A percentile compares a stretch with the other conserved stretches of the same genome.
phyloP scores from a whole-genome alignment of 345 rosid species.

The Firmiana major region DNA sequence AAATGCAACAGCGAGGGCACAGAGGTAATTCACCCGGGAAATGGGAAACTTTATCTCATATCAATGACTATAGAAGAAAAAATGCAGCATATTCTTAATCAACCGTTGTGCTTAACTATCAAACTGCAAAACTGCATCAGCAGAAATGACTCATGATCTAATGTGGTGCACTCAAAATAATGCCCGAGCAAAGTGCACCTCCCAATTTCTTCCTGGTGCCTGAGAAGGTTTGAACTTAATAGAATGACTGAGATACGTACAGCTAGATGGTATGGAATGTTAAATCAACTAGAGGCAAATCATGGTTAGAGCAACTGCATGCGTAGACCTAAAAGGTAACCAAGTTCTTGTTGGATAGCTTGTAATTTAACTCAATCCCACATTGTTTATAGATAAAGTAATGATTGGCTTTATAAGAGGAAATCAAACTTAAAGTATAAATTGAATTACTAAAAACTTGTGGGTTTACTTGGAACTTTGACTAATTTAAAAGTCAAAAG shows the following conservation, averaged over 20 bases:
- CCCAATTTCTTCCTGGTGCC: slow-evolving; percentile 1
- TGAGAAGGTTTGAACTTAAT: neutral
- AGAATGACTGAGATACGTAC: neutral
- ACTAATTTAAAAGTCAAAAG: no score
- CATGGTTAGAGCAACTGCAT: neutral
- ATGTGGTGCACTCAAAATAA: neutral
- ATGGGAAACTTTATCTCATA: neutral
- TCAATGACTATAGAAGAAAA: neutral
- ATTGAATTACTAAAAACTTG: no score
- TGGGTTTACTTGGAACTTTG: no score
- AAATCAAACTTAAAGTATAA: no score
- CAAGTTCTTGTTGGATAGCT: neutral
- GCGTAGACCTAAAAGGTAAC: neutral
- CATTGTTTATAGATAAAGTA: no score
- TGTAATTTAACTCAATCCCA: no score
- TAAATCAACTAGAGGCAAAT: neutral
- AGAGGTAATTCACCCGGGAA: no score
- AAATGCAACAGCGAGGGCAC: neutral
- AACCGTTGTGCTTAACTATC: neutral
- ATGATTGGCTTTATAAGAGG: no score
- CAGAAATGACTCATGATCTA: neutral
- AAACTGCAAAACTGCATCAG: neutral
- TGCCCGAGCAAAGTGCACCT: neutral
- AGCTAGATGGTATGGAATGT: neutral
- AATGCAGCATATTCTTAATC: neutral